Conservation (phyloP, 1,139 yeast species). For the Magnusiomyces suaveolens region DNA sequence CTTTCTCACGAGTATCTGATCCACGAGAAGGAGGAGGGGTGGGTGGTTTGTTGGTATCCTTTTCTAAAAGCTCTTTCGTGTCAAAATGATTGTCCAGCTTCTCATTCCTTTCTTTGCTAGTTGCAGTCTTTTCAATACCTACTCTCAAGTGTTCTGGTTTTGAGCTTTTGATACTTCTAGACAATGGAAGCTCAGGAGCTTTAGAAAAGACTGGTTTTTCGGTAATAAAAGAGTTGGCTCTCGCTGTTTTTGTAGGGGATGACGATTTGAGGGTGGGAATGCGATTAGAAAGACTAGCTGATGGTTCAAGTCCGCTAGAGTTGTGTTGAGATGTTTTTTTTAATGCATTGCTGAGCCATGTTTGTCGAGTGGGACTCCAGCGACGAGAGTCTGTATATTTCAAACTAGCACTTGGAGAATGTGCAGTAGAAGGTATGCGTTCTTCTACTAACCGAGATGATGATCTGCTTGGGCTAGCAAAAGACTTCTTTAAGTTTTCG, state of each 20-base stretch:
- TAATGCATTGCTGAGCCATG: constrained; percentile 29
- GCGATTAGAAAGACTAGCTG: constrained; percentile 2
- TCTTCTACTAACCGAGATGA: not conserved
- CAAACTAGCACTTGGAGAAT: not conserved
- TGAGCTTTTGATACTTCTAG: not conserved
- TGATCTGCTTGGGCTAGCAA: constrained; percentile 2
- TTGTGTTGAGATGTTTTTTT: constrained; percentile 16
- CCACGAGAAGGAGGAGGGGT: not conserved
- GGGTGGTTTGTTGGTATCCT: not conserved
- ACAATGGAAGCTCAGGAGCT: constrained; percentile 4
- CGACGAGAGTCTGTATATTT: constrained; percentile 17
- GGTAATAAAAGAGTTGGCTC: not conserved
- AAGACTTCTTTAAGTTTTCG: not conserved
- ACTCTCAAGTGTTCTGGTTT: not conserved
- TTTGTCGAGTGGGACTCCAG: constrained; percentile 17
- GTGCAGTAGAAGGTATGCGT: not conserved
- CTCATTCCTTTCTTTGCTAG: not conserved
- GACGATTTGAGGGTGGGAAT: not conserved
- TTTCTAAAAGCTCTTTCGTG: not conserved
- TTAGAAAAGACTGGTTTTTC: constrained; percentile 7
- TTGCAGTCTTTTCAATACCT: not conserved
- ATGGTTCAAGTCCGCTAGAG: not conserved
- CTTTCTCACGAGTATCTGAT: not conserved
- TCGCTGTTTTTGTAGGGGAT: not conserved
- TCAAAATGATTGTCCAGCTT: too few species aligned